These are phyloP conservation scores for Tillandsia leiboldiana DNA, from an alignment of 176 grass and related monocot genomes.

Conservation along the genomic window DNA sequence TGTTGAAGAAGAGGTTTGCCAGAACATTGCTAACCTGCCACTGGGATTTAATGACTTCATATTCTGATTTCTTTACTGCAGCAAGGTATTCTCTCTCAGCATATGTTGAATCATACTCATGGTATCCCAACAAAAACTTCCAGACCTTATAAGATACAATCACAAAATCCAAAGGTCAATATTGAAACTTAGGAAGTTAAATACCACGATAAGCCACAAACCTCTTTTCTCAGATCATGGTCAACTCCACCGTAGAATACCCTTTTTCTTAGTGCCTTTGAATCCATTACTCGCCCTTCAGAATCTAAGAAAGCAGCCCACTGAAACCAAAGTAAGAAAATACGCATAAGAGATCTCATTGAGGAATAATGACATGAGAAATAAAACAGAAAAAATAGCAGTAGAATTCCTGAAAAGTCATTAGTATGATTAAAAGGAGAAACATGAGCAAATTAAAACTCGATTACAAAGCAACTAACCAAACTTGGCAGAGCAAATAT, in stretches of 20 bases:
- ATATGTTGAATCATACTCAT: conserved; percentile 96
- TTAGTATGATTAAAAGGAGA: not conserved
- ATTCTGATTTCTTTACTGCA: conserved; percentile 67
- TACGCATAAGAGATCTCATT: conserved; percentile 1
- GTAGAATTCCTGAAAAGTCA: not conserved
- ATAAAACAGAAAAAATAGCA: not conserved
- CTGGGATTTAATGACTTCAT: conserved; percentile 81
- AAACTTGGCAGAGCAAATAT: too few species aligned
- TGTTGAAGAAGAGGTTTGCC: not conserved
- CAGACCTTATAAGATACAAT: conserved; percentile 49
- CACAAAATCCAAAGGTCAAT: not conserved
- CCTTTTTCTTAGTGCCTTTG: conserved; percentile 78
- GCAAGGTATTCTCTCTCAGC: conserved; percentile 82
- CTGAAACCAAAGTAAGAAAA: conserved; percentile 37
- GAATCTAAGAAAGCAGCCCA: conserved; percentile 79
- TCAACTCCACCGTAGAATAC: conserved; percentile 92
- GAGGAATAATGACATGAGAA: not conserved
- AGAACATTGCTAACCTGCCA: conserved; percentile 67
- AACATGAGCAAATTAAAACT: too few species aligned
- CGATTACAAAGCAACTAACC: too few species aligned
- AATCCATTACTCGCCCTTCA: conserved; percentile 88
- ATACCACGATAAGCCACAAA: conserved; percentile 14
- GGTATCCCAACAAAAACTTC: conserved; percentile 89
- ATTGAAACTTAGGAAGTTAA: not conserved
- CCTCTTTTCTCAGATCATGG: conserved; percentile 86